These are phyloP conservation scores for Vararia minispora DNA, from an alignment of 768 basidiomycete genomes.

Conservation along the genomic window DNA sequence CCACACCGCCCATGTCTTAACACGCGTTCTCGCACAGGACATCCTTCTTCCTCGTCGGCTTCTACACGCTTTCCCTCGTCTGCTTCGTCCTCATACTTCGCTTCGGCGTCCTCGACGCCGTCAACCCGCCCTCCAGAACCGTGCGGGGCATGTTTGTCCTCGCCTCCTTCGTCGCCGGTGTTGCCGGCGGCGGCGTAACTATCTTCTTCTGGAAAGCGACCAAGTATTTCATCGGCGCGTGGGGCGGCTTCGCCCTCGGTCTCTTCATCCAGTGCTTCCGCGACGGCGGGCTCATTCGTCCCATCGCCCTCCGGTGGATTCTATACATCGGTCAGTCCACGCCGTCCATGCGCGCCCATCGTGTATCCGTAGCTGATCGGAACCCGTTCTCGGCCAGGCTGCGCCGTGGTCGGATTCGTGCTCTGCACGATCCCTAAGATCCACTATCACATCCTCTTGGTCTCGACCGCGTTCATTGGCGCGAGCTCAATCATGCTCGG, in stretches of 20 bases:
- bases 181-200: slow-evolving; percentile 74
- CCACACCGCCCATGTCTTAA: slow-evolving; percentile 12
- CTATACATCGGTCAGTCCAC: slow-evolving; percentile 62
- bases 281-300: slow-evolving; percentile 68
- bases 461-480: slow-evolving; percentile 84
- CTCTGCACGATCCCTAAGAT: slow-evolving; percentile 77
- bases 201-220: slow-evolving; percentile 93
- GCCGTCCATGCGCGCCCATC: slow-evolving; percentile 5
- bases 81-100: slow-evolving; percentile 82
- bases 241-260: slow-evolving; percentile 80
- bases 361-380: slow-evolving; percentile 16
- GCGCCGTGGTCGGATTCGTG: slow-evolving; percentile 69
- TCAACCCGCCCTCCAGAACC: slow-evolving; percentile 70
- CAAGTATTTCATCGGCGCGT: slow-evolving; percentile 72
- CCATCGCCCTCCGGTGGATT: slow-evolving; percentile 80
- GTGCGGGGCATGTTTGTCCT: slow-evolving; percentile 88
- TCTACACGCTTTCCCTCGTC: slow-evolving; percentile 79
- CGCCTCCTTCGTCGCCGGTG: slow-evolving; percentile 65
- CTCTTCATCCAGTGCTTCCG: slow-evolving; percentile 83
- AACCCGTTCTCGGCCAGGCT: slow-evolving; percentile 33
- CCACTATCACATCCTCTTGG: slow-evolving; percentile 78
- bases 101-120: slow-evolving; percentile 75
- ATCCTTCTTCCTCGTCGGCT: slow-evolving; percentile 87
- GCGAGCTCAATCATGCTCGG: slow-evolving; percentile 87
- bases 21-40: slow-evolving; percentile 48